phyloP scores from a whole-genome alignment of 352 stramenopile genomes.

The Phytophthora multivora region DNA sequence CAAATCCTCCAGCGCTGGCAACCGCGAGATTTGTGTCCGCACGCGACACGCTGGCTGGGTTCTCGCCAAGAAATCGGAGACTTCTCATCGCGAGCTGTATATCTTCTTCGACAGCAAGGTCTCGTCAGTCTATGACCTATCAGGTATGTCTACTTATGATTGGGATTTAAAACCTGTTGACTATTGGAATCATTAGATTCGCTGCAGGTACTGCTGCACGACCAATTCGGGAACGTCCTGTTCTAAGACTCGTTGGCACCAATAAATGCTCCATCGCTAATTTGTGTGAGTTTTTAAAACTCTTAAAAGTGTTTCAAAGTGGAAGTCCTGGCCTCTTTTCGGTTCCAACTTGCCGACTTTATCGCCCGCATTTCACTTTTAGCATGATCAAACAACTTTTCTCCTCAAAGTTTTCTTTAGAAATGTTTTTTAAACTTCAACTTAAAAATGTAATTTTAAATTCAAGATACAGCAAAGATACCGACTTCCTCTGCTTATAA shows the following conservation, averaged over 20 bases:
- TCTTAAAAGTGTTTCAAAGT: too few relatives aligned
- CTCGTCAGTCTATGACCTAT: conserved; percentile 55
- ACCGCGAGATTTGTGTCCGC: conserved; percentile 59
- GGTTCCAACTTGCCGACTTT: too few relatives aligned
- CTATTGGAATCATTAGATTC: conserved; percentile 45
- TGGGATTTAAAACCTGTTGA: neutral
- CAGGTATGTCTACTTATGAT: conserved; percentile 36
- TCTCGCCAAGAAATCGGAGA: conserved; percentile 50
- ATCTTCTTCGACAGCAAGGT: conserved; percentile 69
- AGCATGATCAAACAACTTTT: too few relatives aligned
- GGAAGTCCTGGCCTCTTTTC: too few relatives aligned
- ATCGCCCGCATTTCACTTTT: too few relatives aligned
- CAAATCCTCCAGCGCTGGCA: conserved; percentile 27
- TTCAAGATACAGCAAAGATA: too few relatives aligned
- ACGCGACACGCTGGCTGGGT: conserved; percentile 65
- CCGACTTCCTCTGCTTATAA: too few relatives aligned
- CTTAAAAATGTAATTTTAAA: too few relatives aligned
- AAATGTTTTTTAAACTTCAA: too few relatives aligned
- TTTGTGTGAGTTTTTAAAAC: too few relatives aligned
- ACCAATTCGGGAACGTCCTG: conserved; percentile 64
- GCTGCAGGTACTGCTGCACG: conserved; percentile 44
- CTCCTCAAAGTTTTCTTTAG: too few relatives aligned
- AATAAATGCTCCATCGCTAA: too few relatives aligned
- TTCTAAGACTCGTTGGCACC: conserved; percentile 33
- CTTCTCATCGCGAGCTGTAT: conserved; percentile 57